Conservation (phyloP, 179 eudicot species). For the Gypsophila paniculata region DNA sequence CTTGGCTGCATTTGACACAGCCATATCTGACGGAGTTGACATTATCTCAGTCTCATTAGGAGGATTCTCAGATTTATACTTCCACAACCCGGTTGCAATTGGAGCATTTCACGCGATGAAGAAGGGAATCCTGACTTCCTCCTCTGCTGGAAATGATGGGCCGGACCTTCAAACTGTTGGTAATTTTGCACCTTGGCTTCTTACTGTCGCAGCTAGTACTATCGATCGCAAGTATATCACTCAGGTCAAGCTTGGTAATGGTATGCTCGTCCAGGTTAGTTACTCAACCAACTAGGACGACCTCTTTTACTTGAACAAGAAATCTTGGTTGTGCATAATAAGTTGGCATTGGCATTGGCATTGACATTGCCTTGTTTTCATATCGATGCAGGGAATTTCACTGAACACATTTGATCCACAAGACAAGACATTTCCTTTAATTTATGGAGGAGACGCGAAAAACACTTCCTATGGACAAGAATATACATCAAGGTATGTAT, state of each 20-base stretch:
- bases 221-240: constrained; percentile 36
- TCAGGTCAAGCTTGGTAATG: constrained; percentile 13
- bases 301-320: no score
- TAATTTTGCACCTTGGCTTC: constrained; percentile 55
- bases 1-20: constrained; percentile 55
- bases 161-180: neutral
- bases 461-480: no score
- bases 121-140: constrained; percentile 41
- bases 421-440: constrained; percentile 23
- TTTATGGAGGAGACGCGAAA: constrained; percentile 32
- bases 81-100: constrained; percentile 36
- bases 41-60: constrained; percentile 44
- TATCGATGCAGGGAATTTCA: constrained; percentile 29
- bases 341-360: no score
- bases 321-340: no score
- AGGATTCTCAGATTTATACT: constrained; percentile 15
- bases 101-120: constrained; percentile 54
- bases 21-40: constrained; percentile 64
- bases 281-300: no score
- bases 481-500: no score
- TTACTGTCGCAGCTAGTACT: constrained; percentile 51
- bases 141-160: constrained; percentile 52
- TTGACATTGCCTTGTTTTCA: no score
- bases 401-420: constrained; percentile 25
- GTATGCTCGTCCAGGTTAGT: constrained; percentile 26